phyloP scores from a whole-genome alignment of 306 rosid species.

The Cyclanthera cordifolia region DNA sequence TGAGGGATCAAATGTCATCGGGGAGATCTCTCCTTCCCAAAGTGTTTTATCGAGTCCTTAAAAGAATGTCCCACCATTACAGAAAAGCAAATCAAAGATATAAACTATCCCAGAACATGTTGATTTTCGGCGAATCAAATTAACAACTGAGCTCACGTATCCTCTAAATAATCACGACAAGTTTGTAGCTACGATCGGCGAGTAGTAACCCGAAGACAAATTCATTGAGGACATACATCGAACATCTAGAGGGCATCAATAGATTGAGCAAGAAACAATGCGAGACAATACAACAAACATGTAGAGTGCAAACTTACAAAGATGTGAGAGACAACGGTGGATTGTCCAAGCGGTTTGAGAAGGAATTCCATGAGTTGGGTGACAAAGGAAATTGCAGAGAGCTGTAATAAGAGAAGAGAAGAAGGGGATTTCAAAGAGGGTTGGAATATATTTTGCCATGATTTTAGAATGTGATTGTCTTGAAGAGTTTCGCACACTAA shows the following conservation, averaged over 20 bases:
- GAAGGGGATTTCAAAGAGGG: constrained; percentile 31
- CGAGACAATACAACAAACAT: constrained; percentile 24
- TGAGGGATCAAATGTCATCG: no score
- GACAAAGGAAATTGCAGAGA: constrained; percentile 23
- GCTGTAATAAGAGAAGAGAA: constrained; percentile 42
- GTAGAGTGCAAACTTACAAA: constrained; percentile 33
- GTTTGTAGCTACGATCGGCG: neutral
- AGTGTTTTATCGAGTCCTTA: no score
- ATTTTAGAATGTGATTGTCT: neutral
- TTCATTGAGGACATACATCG: neutral
- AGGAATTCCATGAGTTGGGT: constrained; percentile 23
- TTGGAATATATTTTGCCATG: neutral
- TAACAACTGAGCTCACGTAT: neutral
- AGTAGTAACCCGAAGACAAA: neutral
- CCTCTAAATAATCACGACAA: neutral
- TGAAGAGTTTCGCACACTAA: constrained; percentile 32
- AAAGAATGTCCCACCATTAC: no score
- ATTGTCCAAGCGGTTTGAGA: constrained; percentile 51
- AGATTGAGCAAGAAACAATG: constrained; percentile 21
- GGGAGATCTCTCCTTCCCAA: no score
- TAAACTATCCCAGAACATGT: no score
- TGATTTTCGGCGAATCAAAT: neutral
- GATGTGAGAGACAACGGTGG: constrained; percentile 51
- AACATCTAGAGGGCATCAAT: neutral
- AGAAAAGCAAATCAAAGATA: no score